Base-by-base conservation (phyloP, 2,329 filamentous ascomycete genomes). In the Ophiocordyceps polyrhachis-furcata region DNA sequence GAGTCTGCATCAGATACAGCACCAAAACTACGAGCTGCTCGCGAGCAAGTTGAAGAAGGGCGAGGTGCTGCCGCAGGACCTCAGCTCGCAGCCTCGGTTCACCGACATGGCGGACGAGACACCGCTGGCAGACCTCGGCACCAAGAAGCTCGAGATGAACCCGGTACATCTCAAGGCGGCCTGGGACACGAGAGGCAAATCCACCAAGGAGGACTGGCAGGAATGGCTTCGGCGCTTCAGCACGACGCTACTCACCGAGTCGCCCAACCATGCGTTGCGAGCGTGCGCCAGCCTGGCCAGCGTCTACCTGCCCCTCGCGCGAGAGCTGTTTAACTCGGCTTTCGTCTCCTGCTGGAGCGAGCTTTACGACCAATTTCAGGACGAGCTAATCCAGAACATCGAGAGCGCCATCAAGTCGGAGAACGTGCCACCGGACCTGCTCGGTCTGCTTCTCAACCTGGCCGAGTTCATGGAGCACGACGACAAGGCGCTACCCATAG, bases 391-490 rank as follows among this genome's bases (percentile, higher is more conserved):
- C 43, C 80, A 83, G 44, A 93, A 93, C 21, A 93, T 99, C 44
- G 91, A 99, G 60, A 86, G 83, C 49, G 91, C 93, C 1, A 83
- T 99, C 52, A 91, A 87, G 45, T 96, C 89, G 4, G 83, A 89
- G 44, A 89, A 95, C 53, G 93, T 98, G 13, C 89, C 91, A 0
- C 91, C 93, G 0, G 93, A 99, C 60, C 81, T 99, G 51, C 69
- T 98, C 9, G 89, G 94, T 48, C 81, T 95, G 43, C 70, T 99
- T 25, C 76, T 99, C 43, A 98, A 98, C 56, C 72, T 99, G 43
- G 91, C 91, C 20, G 91, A 99, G 59, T 99, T 98, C 61, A 99
- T 99, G 91, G 91, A 99, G 59, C 91, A 98, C 56, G 93, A 98
- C 54, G 91, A 99, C 60, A 98, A 98, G 62, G 89, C 93, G 14